Evolutionary conservation across 2,329 filamentous ascomycete genomes (phyloP).

Genomic region (Cytospora leucostoma): DNA sequence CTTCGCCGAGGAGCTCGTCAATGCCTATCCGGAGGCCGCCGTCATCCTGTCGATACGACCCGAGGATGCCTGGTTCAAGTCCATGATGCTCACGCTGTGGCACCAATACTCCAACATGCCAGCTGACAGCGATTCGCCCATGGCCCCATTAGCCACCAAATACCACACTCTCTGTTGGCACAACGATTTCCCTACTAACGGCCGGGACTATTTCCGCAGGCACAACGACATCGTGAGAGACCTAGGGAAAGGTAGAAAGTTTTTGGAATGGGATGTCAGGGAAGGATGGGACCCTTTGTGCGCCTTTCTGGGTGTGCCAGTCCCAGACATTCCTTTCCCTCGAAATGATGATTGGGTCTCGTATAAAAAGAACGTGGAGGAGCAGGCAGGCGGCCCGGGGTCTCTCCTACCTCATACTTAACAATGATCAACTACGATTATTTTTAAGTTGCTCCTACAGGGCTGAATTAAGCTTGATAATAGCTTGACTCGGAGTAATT

Average conservation of each 20-base stretch:
- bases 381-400: constrained; percentile 17
- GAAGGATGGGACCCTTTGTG: constrained; percentile 37
- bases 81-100: constrained; percentile 37
- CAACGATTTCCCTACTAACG: constrained; percentile 33
- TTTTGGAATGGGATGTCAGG: constrained; percentile 34
- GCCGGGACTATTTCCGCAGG: constrained; percentile 30
- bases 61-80: constrained; percentile 59
- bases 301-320: constrained; percentile 32
- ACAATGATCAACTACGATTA: not conserved
- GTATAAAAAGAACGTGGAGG: constrained; percentile 34
- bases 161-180: constrained; percentile 36
- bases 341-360: constrained; percentile 36
- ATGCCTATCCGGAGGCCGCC: constrained; percentile 64
- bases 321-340: constrained; percentile 33
- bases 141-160: constrained; percentile 32
- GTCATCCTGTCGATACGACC: constrained; percentile 61
- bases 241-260: constrained; percentile 26
- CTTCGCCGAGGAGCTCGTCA: constrained; percentile 59
- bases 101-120: constrained; percentile 30
- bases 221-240: constrained; percentile 34
- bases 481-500: too few species aligned
- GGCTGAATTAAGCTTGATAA: too few species aligned
- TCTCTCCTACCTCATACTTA: too few species aligned
- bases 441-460: not conserved
- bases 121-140: constrained; percentile 27